These are phyloP conservation scores for Irpex sp. DNA, from an alignment of 1,284 basidiomycete species.

Conservation along the genomic window DNA sequence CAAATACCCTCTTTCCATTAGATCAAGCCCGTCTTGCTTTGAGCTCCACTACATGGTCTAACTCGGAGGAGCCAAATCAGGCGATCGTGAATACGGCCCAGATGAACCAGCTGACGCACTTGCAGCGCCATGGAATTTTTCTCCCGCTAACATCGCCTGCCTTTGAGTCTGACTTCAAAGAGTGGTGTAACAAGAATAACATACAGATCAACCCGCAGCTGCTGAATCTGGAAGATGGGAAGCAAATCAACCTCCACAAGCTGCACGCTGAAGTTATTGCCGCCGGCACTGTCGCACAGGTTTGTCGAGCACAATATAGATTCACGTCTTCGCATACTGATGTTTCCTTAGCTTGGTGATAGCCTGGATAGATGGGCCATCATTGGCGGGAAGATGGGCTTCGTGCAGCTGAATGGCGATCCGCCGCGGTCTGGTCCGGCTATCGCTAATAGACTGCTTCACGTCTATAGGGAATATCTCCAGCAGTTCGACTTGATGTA, in stretches of 20 bases:
- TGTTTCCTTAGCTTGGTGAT: neutral
- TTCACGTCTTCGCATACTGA: neutral
- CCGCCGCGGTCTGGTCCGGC: slow-evolving; percentile 57
- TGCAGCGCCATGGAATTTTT: neutral
- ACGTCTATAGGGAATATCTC: slow-evolving; percentile 59
- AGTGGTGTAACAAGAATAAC: slow-evolving; percentile 32
- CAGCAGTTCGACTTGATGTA: slow-evolving; percentile 55
- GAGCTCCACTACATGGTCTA: too few species aligned
- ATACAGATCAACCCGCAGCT: slow-evolving; percentile 36
- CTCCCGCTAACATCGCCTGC: slow-evolving; percentile 6
- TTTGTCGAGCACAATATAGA: neutral
- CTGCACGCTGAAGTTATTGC: slow-evolving; percentile 52
- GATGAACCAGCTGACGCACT: neutral
- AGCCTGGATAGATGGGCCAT: slow-evolving; percentile 52
- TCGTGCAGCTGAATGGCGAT: slow-evolving; percentile 58
- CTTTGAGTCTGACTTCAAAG: slow-evolving; percentile 4
- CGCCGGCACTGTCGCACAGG: slow-evolving; percentile 3
- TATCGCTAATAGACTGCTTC: slow-evolving; percentile 53
- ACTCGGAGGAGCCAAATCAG: too few species aligned
- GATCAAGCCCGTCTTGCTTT: too few species aligned
- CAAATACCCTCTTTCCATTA: too few species aligned
- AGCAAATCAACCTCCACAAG: slow-evolving; percentile 49
- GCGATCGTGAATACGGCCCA: slow-evolving; percentile 26
- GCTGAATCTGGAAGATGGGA: slow-evolving; percentile 41
- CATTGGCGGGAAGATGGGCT: slow-evolving; percentile 62